A percentile compares a stretch with the other conserved stretches of the same genome.
phyloP scores from a whole-genome alignment of 768 basidiomycete genomes.

The Rhodotorula sphaerocarpa region DNA sequence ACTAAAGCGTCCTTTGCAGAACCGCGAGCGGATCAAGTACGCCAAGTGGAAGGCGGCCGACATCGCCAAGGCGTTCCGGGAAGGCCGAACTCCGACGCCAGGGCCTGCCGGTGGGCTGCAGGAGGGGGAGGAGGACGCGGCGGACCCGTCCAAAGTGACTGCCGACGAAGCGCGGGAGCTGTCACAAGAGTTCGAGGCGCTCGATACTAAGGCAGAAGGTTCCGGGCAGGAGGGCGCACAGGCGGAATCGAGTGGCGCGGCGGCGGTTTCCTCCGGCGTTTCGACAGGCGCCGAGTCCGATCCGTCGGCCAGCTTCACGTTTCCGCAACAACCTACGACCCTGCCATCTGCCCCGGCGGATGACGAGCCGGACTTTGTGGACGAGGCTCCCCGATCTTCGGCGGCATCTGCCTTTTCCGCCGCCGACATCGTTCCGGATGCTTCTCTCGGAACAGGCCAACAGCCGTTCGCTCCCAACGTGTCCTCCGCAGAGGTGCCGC shows the following conservation, averaged over 20 bases:
- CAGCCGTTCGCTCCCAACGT: neutral
- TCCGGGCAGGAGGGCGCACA: neutral
- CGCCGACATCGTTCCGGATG: too few relatives aligned
- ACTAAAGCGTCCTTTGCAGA: conserved; percentile 46
- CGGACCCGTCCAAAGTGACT: neutral
- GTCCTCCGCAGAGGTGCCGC: conserved; percentile 37
- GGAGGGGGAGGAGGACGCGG: conserved; percentile 11
- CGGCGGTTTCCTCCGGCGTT: conserved; percentile 21
- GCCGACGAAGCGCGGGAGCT: conserved; percentile 30
- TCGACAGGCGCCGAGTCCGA: conserved; percentile 15
- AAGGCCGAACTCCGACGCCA: conserved; percentile 71
- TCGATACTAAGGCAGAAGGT: neutral
- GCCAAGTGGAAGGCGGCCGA: conserved; percentile 97
- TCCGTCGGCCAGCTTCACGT: conserved; percentile 7
- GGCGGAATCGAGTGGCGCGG: conserved; percentile 3
- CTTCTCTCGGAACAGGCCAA: too few relatives aligned
- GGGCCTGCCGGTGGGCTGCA: conserved; percentile 59
- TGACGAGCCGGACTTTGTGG: conserved; percentile 28
- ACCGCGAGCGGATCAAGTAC: conserved; percentile 80
- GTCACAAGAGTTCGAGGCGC: conserved; percentile 19
- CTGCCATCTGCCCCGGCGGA: conserved; percentile 30
- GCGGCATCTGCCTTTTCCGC: conserved; percentile 13
- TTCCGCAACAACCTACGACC: conserved; percentile 21
- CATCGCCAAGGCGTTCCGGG: conserved; percentile 87
- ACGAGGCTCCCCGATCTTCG: neutral